These are phyloP conservation scores for Rhodotorula diobovata DNA, from an alignment of 768 basidiomycete genomes.

Conservation along the genomic window DNA sequence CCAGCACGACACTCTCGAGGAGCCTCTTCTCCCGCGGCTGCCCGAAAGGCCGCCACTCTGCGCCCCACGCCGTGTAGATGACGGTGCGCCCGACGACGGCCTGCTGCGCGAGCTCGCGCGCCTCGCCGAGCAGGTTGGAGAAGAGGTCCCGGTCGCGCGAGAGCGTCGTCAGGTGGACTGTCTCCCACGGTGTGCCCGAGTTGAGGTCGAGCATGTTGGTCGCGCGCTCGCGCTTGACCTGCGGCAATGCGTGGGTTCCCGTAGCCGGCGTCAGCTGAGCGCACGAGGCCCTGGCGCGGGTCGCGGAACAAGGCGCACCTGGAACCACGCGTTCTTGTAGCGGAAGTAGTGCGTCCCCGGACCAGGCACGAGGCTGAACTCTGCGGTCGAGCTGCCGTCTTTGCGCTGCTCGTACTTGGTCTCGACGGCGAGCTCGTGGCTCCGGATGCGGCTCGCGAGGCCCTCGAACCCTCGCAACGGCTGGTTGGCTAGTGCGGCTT, in stretches of 20 bases:
- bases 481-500: conserved; percentile 42
- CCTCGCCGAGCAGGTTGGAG: conserved; percentile 72
- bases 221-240: conserved; percentile 94
- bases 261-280: background rate
- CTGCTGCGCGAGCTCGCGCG: conserved; percentile 77
- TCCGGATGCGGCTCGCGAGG: conserved; percentile 53
- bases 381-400: conserved; percentile 82
- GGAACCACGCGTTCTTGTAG: conserved; percentile 90
- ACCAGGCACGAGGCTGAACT: conserved; percentile 91
- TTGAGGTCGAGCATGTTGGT: conserved; percentile 84
- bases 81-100: conserved; percentile 90
- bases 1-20: conserved; percentile 80
- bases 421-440: conserved; percentile 91
- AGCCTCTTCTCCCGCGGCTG: conserved; percentile 81
- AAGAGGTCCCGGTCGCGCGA: conserved; percentile 80
- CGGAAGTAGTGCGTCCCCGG: conserved; percentile 90
- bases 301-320: conserved; percentile 55
- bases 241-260: no score
- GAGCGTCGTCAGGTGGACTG: conserved; percentile 85
- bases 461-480: conserved; percentile 33
- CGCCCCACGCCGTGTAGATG: conserved; percentile 93
- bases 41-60: conserved; percentile 93
- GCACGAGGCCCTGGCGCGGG: conserved; percentile 20
- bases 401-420: conserved; percentile 79
- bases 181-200: conserved; percentile 95